Percentiles rank a stretch among this genome's conserved stretches.
Evolutionary conservation across 2,329 filamentous ascomycete species (phyloP).

Genomic region (Amylocarpus encephaloides): DNA sequence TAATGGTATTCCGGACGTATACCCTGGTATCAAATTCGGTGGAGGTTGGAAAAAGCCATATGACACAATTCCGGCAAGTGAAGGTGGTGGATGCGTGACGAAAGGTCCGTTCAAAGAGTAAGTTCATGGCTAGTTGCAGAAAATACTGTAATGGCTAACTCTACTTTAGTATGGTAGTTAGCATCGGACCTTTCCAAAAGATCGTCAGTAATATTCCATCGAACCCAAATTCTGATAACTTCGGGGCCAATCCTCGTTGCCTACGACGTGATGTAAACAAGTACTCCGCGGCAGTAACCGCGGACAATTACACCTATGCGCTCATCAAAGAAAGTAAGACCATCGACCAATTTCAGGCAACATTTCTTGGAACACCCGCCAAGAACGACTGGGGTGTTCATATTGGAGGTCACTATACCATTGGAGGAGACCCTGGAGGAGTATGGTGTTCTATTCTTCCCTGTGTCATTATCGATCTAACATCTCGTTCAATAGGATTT

Average conservation of each 20-base stretch:
- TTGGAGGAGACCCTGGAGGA: conserved; percentile 39
- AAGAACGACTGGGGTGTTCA: conserved; percentile 34
- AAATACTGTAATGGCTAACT: neutral
- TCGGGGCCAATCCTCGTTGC: conserved; percentile 37
- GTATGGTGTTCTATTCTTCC: conserved; percentile 24
- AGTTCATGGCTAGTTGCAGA: neutral
- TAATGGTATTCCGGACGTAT: conserved; percentile 34
- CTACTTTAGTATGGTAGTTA: conserved; percentile 29
- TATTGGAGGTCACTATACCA: conserved; percentile 36
- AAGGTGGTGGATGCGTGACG: conserved; percentile 49
- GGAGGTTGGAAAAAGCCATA: conserved; percentile 11
- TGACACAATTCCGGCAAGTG: conserved; percentile 35
- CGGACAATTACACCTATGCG: conserved; percentile 17
- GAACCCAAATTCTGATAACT: conserved; percentile 28
- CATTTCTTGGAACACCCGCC: conserved; percentile 35
- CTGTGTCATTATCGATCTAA: neutral
- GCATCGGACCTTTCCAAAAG: conserved; percentile 41
- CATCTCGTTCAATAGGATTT: conserved; percentile 30
- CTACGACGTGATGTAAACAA: conserved; percentile 37
- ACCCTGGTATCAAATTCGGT: conserved; percentile 31
- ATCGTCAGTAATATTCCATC: conserved; percentile 29
- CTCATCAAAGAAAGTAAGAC: conserved; percentile 35
- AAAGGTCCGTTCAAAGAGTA: conserved; percentile 40
- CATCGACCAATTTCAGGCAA: conserved; percentile 39
- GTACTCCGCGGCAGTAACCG: conserved; percentile 27